Base-by-base conservation (phyloP, 306 rosid genomes). In the Rosa multiflora region DNA sequence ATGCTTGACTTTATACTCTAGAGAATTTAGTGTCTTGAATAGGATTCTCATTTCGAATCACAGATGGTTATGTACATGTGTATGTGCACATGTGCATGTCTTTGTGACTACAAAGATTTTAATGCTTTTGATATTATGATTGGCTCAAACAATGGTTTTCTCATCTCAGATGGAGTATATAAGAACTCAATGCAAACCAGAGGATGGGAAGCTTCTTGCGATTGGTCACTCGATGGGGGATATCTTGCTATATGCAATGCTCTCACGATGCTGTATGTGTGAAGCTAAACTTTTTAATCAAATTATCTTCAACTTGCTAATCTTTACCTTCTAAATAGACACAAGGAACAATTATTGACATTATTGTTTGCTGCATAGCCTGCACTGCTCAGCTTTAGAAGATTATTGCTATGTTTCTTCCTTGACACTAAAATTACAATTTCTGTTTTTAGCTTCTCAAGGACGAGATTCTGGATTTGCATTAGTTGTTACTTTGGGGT, bases 221-320 rank as follows among this genome's bases (percentile, higher is more conserved):
- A 84, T 94, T 70, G 98, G 98, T 81, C 98, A 92, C 86, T 94
- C 98, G 29, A 92, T 94, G 98, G 98, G 98, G 17, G 97, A 97
- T 76, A 94, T 92, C 76, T 85, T 94, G 88, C 88, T 94, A 64
- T 94, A 94, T 85, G 93, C 97, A 21, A 87, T 52, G 88, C 90
- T 94, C 84, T 88, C 97, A 14, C 84, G 83, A 13, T 80, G 80
- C 80, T 52, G 97, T 92, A 86, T 89, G 97, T n/a, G 39, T 55
- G 37, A 67, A 47, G 74, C 79, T 26, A 48, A 67, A 81, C 17
- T 37, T 80, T 42, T 77, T 20, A 61, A 81, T 29, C 53, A 35
- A 59, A 75, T 15, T 43, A 56, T 49, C 77, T 73, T 18, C 61
- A 48, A 76, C 77, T 76, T 73, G 6, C 32, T 53, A 73, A 35